These are phyloP conservation scores for Cordyceps fumosorosea DNA, from an alignment of 2,329 filamentous ascomycete species.

Conservation along the genomic window DNA sequence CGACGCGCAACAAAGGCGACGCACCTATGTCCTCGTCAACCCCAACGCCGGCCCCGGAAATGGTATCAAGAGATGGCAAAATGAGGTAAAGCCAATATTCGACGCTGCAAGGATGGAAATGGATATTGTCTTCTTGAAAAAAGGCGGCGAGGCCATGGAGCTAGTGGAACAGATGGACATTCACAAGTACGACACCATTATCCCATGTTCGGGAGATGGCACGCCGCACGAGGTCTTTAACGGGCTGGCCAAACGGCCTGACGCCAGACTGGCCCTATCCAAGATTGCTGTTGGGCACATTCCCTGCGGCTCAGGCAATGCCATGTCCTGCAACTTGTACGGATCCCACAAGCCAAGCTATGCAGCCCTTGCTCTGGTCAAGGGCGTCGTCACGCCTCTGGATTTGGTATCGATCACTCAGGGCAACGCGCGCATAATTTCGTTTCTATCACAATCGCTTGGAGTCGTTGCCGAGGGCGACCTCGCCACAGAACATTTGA, in stretches of 20 bases:
- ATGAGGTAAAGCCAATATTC: constrained; percentile 74
- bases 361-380: constrained; percentile 78
- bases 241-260: constrained; percentile 68
- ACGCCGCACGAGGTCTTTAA: constrained; percentile 93
- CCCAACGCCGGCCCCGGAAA: constrained; percentile 79
- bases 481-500: constrained; percentile 79
- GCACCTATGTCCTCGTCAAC: constrained; percentile 85
- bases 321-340: constrained; percentile 82
- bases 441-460: constrained; percentile 84
- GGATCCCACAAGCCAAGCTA: constrained; percentile 69
- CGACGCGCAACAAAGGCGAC: constrained; percentile 59
- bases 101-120: constrained; percentile 71
- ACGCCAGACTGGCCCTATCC: constrained; percentile 67
- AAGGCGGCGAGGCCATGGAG: constrained; percentile 70
- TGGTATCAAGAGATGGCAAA: constrained; percentile 66
- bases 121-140: constrained; percentile 65
- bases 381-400: constrained; percentile 75
- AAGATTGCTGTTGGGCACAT: constrained; percentile 80
- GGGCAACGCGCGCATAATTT: constrained; percentile 64
- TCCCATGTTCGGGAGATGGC: constrained; percentile 88
- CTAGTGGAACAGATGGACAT: constrained; percentile 71
- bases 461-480: constrained; percentile 89
- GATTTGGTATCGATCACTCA: constrained; percentile 88
- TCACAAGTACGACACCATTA: constrained; percentile 74
- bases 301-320: constrained; percentile 91